phyloP scores from a whole-genome alignment of 106 monocot species.

The Phalaenopsis equestris region DNA sequence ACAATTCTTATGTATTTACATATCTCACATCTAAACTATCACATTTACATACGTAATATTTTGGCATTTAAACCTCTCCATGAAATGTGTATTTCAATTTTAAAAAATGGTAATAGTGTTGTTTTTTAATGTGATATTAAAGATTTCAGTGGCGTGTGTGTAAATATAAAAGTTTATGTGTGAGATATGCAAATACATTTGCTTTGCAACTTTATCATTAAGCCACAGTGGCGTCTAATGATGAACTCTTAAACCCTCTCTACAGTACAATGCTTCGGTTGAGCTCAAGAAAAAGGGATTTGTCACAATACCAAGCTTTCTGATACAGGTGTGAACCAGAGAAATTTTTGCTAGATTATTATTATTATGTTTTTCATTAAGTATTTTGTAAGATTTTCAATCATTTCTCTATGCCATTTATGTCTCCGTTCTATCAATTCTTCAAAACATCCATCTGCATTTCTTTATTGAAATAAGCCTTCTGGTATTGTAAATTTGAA shows the following conservation, averaged over 20 bases:
- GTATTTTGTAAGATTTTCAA: neutral
- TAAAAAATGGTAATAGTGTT: too few relatives aligned
- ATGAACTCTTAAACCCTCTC: constrained; percentile 8
- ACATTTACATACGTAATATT: too few relatives aligned
- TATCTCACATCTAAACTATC: too few relatives aligned
- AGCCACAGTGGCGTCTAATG: neutral
- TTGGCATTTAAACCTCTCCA: too few relatives aligned
- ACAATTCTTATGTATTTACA: too few relatives aligned
- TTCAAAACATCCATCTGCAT: neutral
- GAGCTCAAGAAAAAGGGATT: constrained; percentile 74
- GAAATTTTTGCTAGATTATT: neutral
- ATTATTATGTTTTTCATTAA: neutral
- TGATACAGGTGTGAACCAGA: constrained; percentile 44
- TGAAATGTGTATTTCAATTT: too few relatives aligned
- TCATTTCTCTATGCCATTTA: neutral
- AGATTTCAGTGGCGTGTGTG: too few relatives aligned
- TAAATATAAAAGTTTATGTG: too few relatives aligned
- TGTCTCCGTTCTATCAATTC: neutral
- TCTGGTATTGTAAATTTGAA: neutral
- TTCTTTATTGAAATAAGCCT: neutral
- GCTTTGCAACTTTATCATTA: neutral
- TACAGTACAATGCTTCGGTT: constrained; percentile 73
- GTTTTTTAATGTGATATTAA: too few relatives aligned
- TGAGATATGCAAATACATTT: neutral
- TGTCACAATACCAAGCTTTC: constrained; percentile 63